A percentile compares a stretch with the other conserved stretches of the same genome.
These are phyloP conservation scores for Gossypium schwendimanii DNA, from an alignment of 441 rosid species.

Conservation along the genomic window DNA sequence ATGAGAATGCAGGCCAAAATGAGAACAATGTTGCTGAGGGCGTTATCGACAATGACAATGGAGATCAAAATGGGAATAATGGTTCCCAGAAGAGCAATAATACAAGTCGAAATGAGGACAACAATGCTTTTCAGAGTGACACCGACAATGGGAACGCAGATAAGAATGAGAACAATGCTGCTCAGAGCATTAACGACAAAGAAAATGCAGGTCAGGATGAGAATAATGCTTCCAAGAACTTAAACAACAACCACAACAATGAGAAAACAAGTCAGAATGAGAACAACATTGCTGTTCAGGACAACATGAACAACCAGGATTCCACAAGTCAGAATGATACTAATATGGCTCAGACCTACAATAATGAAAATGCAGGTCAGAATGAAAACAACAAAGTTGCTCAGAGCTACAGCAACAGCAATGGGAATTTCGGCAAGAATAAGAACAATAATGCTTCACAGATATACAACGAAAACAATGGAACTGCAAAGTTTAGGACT, in stretches of 20 bases:
- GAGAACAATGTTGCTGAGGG: neutral
- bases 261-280: conserved; percentile 6
- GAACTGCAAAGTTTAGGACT: conserved; percentile 37
- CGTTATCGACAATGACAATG: neutral
- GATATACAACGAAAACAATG: conserved; percentile 5
- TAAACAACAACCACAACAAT: neutral
- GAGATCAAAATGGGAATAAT: neutral
- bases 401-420: neutral
- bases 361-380: conserved; percentile 4
- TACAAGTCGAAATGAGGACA: conserved; percentile 7
- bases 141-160: neutral
- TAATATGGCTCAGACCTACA: neutral
- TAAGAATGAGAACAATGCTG: conserved; percentile 11
- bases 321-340: neutral
- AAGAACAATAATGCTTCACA: neutral
- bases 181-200: neutral
- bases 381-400: neutral
- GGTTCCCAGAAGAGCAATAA: neutral
- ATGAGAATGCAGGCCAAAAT: neutral
- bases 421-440: neutral
- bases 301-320: neutral
- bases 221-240: neutral
- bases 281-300: neutral
- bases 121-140: neutral
- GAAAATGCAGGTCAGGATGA: neutral